A percentile compares a stretch with the other conserved stretches of the same genome.
These are phyloP conservation scores for Hirsutella rhossiliensis DNA, from an alignment of 2,329 filamentous ascomycete genomes.

Conservation along the genomic window DNA sequence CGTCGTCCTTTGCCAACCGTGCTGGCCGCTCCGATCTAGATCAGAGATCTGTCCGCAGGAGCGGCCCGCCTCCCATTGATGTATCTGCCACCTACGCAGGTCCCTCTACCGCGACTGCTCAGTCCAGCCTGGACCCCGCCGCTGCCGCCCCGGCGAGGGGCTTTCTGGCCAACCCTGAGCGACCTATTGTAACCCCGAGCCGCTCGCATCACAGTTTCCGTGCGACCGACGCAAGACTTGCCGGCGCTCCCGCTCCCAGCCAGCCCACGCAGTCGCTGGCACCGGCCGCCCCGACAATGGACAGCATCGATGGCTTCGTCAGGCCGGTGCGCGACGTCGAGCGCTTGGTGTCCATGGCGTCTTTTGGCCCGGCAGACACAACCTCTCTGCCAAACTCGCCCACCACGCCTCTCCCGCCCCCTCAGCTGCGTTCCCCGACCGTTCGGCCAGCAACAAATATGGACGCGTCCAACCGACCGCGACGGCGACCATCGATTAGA, in stretches of 20 bases:
- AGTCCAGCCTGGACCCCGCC: conserved; percentile 12
- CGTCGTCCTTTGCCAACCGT: conserved; percentile 41
- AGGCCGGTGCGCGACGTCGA: conserved; percentile 74
- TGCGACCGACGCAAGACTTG: conserved; percentile 36
- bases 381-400: conserved; percentile 88
- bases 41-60: conserved; percentile 55
- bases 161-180: conserved; percentile 7
- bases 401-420: conserved; percentile 66
- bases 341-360: conserved; percentile 70
- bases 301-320: conserved; percentile 61
- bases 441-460: conserved; percentile 40
- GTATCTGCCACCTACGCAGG: conserved; percentile 31
- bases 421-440: conserved; percentile 44
- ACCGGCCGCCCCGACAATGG: conserved; percentile 54
- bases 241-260: conserved; percentile 35
- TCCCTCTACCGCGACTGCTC: conserved; percentile 19
- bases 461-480: conserved; percentile 40
- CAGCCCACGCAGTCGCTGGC: conserved; percentile 50
- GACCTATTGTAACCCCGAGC: conserved; percentile 9
- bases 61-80: conserved; percentile 64
- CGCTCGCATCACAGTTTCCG: conserved; percentile 40
- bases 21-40: conserved; percentile 42
- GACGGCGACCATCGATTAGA: conserved; percentile 72
- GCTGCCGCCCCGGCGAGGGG: conserved; percentile 4
- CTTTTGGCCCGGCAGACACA: conserved; percentile 54